Base-by-base conservation (phyloP, 75 land plant genomes). In the Pseudotsuga menziesii region DNA sequence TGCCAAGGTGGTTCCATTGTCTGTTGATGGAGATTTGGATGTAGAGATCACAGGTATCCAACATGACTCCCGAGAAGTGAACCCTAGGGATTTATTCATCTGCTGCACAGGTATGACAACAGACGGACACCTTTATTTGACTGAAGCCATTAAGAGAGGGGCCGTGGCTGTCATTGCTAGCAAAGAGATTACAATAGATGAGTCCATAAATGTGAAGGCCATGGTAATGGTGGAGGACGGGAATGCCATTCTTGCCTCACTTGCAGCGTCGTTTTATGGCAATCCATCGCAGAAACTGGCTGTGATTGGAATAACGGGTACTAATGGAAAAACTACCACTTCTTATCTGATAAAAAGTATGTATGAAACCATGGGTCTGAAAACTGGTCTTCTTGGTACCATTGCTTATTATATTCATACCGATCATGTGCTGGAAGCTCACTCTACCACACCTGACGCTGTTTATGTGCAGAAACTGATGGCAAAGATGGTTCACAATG, bases 111-210 rank as follows among this genome's bases (percentile, higher is more conserved):
- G 89, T 61, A 67, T 74, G 41, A 79, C 77, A 17, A 84, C 88
- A 23, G 91, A 92, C 79, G 95, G 90, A 36, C 93, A 91, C 44
- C 76, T 79, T 54, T 86, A 82, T 57, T 78, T 88, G 61, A 81
- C 72, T 48, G 95, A 96, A 76, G 99, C 99, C 0, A 91, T 89
- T 77, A 96, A 96, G 93, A 84, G 92, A 77, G 99, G 99, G 3
- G 99, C 99, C 20, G 87, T 90, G 29, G 99, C 92, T 20, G 80
- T 96, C 0, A 91, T 96, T 12, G 92, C 94, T 2, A 90, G 88
- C 66, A 88, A 86, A 69, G 99, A 96, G 77, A 80, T 94, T 12
- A 76, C 90, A 32, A 77, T 88, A 39, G 86, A 91, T 60, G 91
- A 89, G 75, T 84, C 85, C 0, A 76, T 88, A 44, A 84, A 78